phyloP scores from a whole-genome alignment of 805 yeast genomes.

The Candida hispaniensis region DNA sequence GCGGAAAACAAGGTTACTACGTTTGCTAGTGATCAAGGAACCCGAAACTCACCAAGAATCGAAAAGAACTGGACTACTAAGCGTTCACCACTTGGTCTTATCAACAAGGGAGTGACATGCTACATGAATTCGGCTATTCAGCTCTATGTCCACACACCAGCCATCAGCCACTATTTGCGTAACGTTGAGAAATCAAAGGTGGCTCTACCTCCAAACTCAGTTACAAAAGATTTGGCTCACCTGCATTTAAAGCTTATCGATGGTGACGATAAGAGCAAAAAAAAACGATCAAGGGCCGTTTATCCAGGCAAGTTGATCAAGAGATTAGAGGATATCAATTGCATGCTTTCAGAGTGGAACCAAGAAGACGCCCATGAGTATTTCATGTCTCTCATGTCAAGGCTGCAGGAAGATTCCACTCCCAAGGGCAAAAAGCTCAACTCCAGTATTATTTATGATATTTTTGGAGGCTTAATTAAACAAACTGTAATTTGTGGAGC shows the following conservation, averaged over 20 bases:
- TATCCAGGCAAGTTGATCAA: conserved; percentile 68
- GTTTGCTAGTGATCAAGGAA: conserved; percentile 47
- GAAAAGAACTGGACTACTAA: conserved; percentile 50
- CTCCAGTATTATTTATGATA: conserved; percentile 75
- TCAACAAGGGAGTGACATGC: conserved; percentile 92
- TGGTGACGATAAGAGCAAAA: conserved; percentile 32
- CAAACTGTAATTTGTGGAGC: conserved; percentile 76
- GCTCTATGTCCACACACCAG: conserved; percentile 82
- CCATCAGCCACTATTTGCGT: conserved; percentile 69
- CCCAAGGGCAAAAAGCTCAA: conserved; percentile 83
- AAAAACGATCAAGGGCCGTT: too few species aligned
- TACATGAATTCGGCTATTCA: conserved; percentile 94
- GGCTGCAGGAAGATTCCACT: conserved; percentile 84
- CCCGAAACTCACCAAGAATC: conserved; percentile 47
- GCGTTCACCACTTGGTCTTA: conserved; percentile 54
- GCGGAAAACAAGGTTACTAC: conserved; percentile 38
- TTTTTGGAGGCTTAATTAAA: conserved; percentile 81
- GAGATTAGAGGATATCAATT: conserved; percentile 71
- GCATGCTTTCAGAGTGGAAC: conserved; percentile 96
- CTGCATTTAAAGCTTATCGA: conserved; percentile 23
- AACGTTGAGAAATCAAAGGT: conserved; percentile 47
- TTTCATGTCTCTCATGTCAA: conserved; percentile 79
- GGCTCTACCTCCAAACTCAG: conserved; percentile 21
- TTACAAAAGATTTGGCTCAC: conserved; percentile 27
- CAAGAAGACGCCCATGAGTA: conserved; percentile 98